Evolutionary conservation across 306 rosid species (phyloP).

Genomic region (Oxytropis ochrocephala): DNA sequence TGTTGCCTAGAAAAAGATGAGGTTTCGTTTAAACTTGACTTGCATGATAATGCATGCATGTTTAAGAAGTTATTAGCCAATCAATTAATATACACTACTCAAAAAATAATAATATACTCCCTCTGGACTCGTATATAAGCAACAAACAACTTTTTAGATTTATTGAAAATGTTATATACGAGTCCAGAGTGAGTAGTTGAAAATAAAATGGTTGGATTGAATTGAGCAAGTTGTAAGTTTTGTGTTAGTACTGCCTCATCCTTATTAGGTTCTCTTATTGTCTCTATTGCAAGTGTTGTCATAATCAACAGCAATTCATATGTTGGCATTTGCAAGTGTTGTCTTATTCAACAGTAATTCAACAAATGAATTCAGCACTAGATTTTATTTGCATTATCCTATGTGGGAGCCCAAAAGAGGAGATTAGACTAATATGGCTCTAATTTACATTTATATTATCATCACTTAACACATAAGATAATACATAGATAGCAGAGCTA

Average conservation of each 20-base stretch:
- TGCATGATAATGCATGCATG: not conserved
- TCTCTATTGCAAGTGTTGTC: conserved; percentile 14
- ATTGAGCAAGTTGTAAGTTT: too few relatives aligned
- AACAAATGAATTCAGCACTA: not conserved
- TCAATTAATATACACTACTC: too few relatives aligned
- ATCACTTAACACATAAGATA: too few relatives aligned
- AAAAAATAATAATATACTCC: too few relatives aligned
- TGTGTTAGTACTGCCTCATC: not conserved
- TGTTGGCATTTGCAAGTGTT: not conserved
- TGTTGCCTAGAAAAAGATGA: too few relatives aligned
- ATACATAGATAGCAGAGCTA: too few relatives aligned
- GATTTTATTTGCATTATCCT: not conserved
- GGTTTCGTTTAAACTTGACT: not conserved
- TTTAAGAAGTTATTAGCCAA: not conserved
- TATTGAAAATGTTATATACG: too few relatives aligned
- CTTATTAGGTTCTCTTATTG: not conserved
- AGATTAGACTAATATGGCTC: not conserved
- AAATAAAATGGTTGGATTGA: too few relatives aligned
- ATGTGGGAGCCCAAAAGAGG: not conserved
- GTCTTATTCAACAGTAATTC: not conserved
- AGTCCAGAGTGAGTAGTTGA: too few relatives aligned
- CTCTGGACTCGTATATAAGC: too few relatives aligned
- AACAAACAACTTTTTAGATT: too few relatives aligned
- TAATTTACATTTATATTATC: too few relatives aligned
- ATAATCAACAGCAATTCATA: not conserved